These are phyloP conservation scores for Dictyophora rubrovolvata DNA, from an alignment of 768 basidiomycete genomes.

Conservation along the genomic window DNA sequence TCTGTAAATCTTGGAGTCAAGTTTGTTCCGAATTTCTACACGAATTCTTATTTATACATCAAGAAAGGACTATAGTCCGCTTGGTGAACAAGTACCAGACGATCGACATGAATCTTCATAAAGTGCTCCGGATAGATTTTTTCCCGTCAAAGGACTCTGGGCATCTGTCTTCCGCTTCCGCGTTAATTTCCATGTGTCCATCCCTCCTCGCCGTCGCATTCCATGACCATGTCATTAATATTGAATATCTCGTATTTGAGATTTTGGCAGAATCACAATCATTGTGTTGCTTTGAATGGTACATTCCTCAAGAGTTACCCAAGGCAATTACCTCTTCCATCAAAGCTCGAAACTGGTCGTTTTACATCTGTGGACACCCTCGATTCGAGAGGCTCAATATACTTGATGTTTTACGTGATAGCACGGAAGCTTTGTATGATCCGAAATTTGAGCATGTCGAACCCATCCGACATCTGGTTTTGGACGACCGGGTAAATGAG, in stretches of 20 bases:
- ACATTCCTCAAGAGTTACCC: not conserved
- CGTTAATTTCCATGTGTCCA: not conserved
- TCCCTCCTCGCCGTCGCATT: not conserved
- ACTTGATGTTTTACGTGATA: no score
- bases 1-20: not conserved
- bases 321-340: not conserved
- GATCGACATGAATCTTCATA: not conserved
- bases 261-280: not conserved
- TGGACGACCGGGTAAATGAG: not conserved
- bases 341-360: not conserved
- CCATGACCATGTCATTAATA: not conserved
- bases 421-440: no score
- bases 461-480: not conserved
- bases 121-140: not conserved
- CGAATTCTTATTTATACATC: not conserved
- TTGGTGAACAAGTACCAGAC: not conserved
- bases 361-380: not conserved
- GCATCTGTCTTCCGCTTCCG: not conserved
- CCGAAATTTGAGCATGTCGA: no score
- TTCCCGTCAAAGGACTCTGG: not conserved
- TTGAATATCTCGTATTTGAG: not conserved
- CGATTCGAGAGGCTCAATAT: not conserved
- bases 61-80: not conserved
- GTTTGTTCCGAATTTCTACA: not conserved
- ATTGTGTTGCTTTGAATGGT: not conserved